Percentiles rank a stretch among this genome's conserved stretches.
phyloP scores from a whole-genome alignment of 73 alveolate species.

The Durusdinium trenchii region DNA sequence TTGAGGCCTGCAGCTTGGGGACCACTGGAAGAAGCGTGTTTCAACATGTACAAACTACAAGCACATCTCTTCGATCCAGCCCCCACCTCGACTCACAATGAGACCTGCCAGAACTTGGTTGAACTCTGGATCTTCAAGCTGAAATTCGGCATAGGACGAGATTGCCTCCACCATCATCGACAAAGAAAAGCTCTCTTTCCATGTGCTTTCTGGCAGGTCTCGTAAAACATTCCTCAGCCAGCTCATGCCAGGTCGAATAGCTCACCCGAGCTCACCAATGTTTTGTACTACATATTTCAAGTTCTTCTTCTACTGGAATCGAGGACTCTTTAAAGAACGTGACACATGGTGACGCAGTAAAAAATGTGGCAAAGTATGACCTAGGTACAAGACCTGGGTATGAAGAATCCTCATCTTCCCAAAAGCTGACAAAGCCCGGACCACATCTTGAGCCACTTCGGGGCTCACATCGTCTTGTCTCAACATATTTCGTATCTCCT shows the following conservation, averaged over 20 bases:
- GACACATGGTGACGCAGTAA: no score
- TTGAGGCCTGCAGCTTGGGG: no score
- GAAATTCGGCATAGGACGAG: constrained; percentile 54
- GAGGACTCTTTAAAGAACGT: no score
- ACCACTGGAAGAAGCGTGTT: no score
- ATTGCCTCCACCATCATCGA: constrained; percentile 50
- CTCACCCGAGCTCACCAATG: no score
- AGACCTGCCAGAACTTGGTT: constrained; percentile 25
- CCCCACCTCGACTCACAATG: constrained; percentile 42
- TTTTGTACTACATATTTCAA: no score
- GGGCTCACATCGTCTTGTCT: neutral
- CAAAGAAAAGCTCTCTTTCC: neutral
- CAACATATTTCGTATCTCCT: neutral
- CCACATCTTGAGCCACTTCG: constrained; percentile 17
- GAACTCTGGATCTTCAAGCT: constrained; percentile 66
- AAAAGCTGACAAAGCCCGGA: constrained; percentile 41
- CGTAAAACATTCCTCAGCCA: neutral
- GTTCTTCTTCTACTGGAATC: no score
- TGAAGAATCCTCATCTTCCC: constrained; percentile 63
- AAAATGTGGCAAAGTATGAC: no score
- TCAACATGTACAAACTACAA: no score
- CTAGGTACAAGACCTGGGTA: constrained; percentile 26
- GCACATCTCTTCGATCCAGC: no score
- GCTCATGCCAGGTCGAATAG: no score
- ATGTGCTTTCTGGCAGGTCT: constrained; percentile 17